A percentile compares a stretch with the other conserved stretches of the same genome.
phyloP scores from a whole-genome alignment of 2,329 filamentous ascomycete genomes.

The Colletotrichum trifolii region DNA sequence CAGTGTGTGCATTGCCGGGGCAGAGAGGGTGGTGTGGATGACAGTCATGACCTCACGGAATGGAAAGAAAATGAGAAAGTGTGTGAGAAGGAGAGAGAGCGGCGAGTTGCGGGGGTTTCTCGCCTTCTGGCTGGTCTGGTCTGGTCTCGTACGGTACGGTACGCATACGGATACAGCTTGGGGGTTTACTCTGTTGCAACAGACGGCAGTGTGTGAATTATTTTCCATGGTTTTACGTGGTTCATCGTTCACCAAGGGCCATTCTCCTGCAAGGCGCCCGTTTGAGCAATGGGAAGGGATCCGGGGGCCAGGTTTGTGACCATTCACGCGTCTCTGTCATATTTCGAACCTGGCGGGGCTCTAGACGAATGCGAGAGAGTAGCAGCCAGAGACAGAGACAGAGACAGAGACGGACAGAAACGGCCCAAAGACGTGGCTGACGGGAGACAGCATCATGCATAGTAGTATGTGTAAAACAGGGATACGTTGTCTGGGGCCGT shows the following conservation, averaged over 20 bases:
- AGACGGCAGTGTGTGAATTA: background rate
- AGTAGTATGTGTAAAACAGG: no score
- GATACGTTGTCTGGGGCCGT: no score
- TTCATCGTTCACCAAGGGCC: constrained; percentile 8
- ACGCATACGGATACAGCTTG: background rate
- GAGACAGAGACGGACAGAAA: no score
- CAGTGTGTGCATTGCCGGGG: constrained; percentile 33
- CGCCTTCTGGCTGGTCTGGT: background rate
- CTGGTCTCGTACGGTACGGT: background rate
- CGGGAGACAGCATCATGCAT: no score
- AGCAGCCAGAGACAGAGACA: background rate
- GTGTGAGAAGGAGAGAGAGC: background rate
- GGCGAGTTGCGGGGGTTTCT: background rate
- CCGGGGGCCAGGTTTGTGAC: constrained; percentile 22
- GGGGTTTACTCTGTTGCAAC: background rate
- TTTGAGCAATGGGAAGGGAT: constrained; percentile 30
- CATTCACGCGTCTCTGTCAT: constrained; percentile 34
- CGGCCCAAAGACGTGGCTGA: no score
- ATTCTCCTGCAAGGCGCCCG: constrained; percentile 30
- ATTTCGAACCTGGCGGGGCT: constrained; percentile 7
- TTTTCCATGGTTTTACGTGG: background rate
- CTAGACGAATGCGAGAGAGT: background rate
- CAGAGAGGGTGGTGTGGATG: constrained; percentile 24
- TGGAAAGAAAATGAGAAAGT: constrained; percentile 4
- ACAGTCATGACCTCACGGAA: constrained; percentile 23